phyloP scores from a whole-genome alignment of 2,329 filamentous ascomycete species.

The Trichophyton schoenleinii region DNA sequence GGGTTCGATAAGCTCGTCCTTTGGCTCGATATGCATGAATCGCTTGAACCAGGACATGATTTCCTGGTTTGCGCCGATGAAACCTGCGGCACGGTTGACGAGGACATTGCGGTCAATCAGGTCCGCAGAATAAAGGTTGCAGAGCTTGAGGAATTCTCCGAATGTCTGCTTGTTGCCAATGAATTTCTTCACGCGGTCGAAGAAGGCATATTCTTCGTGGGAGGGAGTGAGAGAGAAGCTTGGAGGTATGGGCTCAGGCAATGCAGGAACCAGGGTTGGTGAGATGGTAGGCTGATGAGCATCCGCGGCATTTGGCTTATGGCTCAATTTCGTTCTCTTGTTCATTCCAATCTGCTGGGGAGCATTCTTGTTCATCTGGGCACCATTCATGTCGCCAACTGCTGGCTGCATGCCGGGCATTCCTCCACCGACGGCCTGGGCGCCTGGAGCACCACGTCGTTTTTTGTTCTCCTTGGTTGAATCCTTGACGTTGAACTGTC shows the following conservation, averaged over 20 bases:
- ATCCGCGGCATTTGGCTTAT: slow-evolving; percentile 48
- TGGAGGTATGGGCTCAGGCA: slow-evolving; percentile 77
- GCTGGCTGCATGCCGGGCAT: slow-evolving; percentile 18
- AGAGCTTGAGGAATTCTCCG: slow-evolving; percentile 92
- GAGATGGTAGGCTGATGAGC: slow-evolving; percentile 51
- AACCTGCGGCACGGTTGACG: slow-evolving; percentile 67
- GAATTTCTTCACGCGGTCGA: slow-evolving; percentile 92
- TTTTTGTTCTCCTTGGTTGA: slow-evolving; percentile 87
- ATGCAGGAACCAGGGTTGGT: slow-evolving; percentile 73
- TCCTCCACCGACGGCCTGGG: slow-evolving; percentile 25
- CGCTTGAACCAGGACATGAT: slow-evolving; percentile 79
- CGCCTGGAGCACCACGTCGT: slow-evolving; percentile 49
- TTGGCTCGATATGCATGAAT: slow-evolving; percentile 61
- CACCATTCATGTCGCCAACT: slow-evolving; percentile 20
- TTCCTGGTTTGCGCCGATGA: slow-evolving; percentile 79
- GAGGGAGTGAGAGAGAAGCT: slow-evolving; percentile 59
- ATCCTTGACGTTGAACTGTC: slow-evolving; percentile 79
- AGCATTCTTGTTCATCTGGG: slow-evolving; percentile 25
- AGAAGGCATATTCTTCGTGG: slow-evolving; percentile 80
- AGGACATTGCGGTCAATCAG: slow-evolving; percentile 77
- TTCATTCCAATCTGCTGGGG: slow-evolving; percentile 24
- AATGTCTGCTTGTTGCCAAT: slow-evolving; percentile 85
- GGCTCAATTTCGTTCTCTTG: slow-evolving; percentile 63
- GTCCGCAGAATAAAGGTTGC: slow-evolving; percentile 88
- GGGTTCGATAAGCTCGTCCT: slow-evolving; percentile 69